A percentile compares a stretch with the other conserved stretches of the same genome.
Conservation (phyloP, 208 protist species). For the Crithidia expoeki region DNA sequence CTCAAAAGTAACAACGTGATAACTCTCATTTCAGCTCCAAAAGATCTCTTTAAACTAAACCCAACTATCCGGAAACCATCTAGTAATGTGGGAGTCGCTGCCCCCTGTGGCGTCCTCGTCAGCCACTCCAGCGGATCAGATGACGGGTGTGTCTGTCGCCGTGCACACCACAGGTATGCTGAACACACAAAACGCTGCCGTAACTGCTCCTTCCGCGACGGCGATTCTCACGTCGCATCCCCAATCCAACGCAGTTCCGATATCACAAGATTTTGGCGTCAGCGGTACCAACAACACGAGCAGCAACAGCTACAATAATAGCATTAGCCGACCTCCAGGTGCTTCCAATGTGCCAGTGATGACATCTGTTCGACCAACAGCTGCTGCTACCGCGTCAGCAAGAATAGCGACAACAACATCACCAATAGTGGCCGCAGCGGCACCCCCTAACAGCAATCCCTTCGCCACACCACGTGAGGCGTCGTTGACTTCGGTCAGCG, state of each 20-base stretch:
- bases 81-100: slow-evolving; percentile 38
- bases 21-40: no score
- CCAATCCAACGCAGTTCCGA: neutral
- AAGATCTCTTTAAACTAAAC: no score
- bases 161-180: slow-evolving; percentile 25
- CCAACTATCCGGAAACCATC: neutral
- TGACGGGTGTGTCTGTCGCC: slow-evolving; percentile 23
- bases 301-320: neutral
- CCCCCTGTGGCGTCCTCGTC: slow-evolving; percentile 22
- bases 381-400: neutral
- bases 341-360: neutral
- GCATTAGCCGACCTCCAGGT: neutral
- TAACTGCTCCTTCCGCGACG: neutral
- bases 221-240: neutral
- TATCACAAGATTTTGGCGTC: neutral
- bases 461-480: slow-evolving; percentile 10
- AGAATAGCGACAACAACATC: neutral
- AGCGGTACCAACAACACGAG: neutral
- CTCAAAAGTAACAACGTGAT: no score
- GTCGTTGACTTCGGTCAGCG: neutral
- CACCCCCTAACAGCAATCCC: slow-evolving; percentile 4
- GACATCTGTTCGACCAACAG: neutral
- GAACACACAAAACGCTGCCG: neutral
- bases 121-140: slow-evolving; percentile 18
- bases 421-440: neutral